Base-by-base conservation (phyloP, 2,329 filamentous ascomycete species). In the Ophiostoma novo-ulmi region DNA sequence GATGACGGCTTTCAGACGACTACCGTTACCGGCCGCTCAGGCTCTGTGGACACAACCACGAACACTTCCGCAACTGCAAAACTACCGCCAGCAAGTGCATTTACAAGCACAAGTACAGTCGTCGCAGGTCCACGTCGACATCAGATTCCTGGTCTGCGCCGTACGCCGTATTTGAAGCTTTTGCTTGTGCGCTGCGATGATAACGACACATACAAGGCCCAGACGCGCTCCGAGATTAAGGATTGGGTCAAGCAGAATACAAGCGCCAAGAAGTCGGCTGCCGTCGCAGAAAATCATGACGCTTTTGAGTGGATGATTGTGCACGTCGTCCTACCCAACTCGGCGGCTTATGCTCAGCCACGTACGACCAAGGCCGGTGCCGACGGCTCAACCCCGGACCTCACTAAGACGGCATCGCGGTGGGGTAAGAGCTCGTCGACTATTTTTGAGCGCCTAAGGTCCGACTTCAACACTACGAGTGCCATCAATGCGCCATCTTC, bases 241-340 rank as follows among this genome's bases (percentile, higher is more conserved):
- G 94, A 98, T 74, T 99, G 95, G 95, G 87, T 98, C 76, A 96
- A 95, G 79, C 83, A 86, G 7, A 86, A 96, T 73, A 88, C 89
- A 0, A 83, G 87, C 1, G 82, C 81, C 71, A 85, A 83, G 69
- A 87, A 88, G 61, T 85, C 85, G 76, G 80, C 82, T 26, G 92
- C 84, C 76, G 89, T 87, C 26, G 90, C 93, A 76, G 94, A 97
- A 77, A 95, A 96, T 73, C 95, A 99, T 77, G 94, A 99, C 81
- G 94, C 95, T 0, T 97, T 91, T 75, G 95, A 99, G 79, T 98
- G 94, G 91, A 83, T 99, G 74, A 92, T 99, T 70, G 78, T 99
- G 31, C 95, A 99, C 78, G 92, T 99, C 36, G 91, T 97, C 14
- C 84, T 97, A 22, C 94, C 94, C 17, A 94, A 97, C 73, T 94